Base-by-base conservation (phyloP, 2,329 filamentous ascomycete genomes). In the Fusarium sp. region DNA sequence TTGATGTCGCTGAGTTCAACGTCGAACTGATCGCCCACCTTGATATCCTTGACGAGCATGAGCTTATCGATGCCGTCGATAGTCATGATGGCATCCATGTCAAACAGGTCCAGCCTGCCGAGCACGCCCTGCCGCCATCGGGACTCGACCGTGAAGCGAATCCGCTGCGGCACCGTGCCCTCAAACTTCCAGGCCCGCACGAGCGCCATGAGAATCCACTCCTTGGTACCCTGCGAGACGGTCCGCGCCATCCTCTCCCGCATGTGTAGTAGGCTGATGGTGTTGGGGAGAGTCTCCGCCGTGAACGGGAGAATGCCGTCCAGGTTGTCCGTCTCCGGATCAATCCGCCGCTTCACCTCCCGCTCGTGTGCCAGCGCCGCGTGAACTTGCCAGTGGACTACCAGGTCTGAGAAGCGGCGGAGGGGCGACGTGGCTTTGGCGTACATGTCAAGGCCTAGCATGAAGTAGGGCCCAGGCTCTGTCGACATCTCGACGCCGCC, bases 301-400 rank as follows among this genome's bases (percentile, higher is more conserved):
- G 78, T 78, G 73, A 89, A 90, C 7, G 88, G 87, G 12, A 90
- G 81, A 70, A 85, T 84, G 7, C 75, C 72, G 44, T 79, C 75
- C 57, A 81, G 31, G 42, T 81, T 66, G 46, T 83, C 81, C 20
- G 69, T 59, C 8, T 69, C 40, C 9, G 76, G 60, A 29, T 80
- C 74, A 38, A 83, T 70, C 16, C 62, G 66, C 20, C 78, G 73
- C 46, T 76, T 66, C 27, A 69, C 70, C 40, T 82, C 75, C 10
- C 85, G 83, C 73, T 88, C 86, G 67, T 85, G 80, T 16, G 83
- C 81, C 35, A 93, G 81, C 11, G 89, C 87, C 3, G 87, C 87
- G 76, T 92, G 87, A 70, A 93, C 88, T 79, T 93, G 91, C 89
- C 90, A 92, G 81, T 92, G 91, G 2, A 88, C 86, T 35, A 93